Evolutionary conservation across 495 filamentous ascomycete genomes (phyloP).

Genomic region (Halenospora varia): DNA sequence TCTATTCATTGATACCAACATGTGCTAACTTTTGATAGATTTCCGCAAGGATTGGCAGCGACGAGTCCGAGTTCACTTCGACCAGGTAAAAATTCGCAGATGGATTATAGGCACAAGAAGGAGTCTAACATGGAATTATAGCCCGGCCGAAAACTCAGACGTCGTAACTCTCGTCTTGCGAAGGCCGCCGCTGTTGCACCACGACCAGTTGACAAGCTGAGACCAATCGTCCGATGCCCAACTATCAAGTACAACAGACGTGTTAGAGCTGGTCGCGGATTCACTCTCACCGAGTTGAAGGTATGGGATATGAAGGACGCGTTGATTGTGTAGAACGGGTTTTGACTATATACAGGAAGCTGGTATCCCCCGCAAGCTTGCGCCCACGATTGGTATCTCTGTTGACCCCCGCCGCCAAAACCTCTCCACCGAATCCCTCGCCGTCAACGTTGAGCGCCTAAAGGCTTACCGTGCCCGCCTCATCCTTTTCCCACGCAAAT

Average conservation of each 20-base stretch:
- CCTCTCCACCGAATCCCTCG: slow-evolving; percentile 88
- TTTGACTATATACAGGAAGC: slow-evolving; percentile 63
- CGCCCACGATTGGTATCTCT: slow-evolving; percentile 91
- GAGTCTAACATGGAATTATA: slow-evolving; percentile 42
- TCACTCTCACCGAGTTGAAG: slow-evolving; percentile 96
- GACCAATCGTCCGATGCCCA: slow-evolving; percentile 80
- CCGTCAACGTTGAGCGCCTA: slow-evolving; percentile 91
- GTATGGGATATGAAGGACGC: slow-evolving; percentile 43
- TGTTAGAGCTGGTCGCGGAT: slow-evolving; percentile 92
- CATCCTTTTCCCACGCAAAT: slow-evolving; percentile 96
- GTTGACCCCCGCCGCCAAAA: slow-evolving; percentile 96
- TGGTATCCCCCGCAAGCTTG: slow-evolving; percentile 90
- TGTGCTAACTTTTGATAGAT: slow-evolving; percentile 48
- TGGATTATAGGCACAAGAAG: slow-evolving; percentile 9
- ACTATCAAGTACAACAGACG: slow-evolving; percentile 98
- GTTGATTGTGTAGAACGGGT: background rate
- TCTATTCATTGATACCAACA: background rate
- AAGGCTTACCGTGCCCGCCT: slow-evolving; percentile 91
- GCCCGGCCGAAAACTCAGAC: slow-evolving; percentile 90
- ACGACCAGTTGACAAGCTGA: slow-evolving; percentile 93
- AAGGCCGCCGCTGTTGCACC: slow-evolving; percentile 95
- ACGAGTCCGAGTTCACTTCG: slow-evolving; percentile 96
- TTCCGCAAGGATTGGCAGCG: slow-evolving; percentile 99
- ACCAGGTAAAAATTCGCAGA: slow-evolving; percentile 75
- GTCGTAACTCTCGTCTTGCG: slow-evolving; percentile 80